A percentile compares a stretch with the other conserved stretches of the same genome.
Evolutionary conservation across 2,329 filamentous ascomycete species (phyloP).

Genomic region (Clonostachys rhizophaga): DNA sequence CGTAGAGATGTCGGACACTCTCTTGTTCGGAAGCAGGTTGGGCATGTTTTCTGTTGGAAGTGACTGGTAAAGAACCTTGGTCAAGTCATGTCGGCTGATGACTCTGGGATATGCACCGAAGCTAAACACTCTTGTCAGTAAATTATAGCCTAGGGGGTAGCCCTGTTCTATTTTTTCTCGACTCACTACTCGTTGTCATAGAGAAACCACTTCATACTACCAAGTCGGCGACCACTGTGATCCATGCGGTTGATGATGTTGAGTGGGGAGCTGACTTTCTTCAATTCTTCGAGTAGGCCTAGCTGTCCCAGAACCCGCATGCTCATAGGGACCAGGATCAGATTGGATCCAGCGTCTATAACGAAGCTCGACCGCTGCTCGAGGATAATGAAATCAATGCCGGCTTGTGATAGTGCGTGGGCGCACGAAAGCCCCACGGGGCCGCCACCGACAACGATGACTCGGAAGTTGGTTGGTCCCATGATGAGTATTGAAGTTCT

Average conservation of each 20-base stretch:
- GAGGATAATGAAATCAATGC: slow-evolving; percentile 30
- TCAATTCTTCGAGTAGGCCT: slow-evolving; percentile 14
- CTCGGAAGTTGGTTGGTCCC: too few species aligned
- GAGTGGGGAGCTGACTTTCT: slow-evolving; percentile 11
- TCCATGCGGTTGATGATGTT: slow-evolving; percentile 12
- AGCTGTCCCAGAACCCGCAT: slow-evolving; percentile 23
- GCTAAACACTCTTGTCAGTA: not conserved
- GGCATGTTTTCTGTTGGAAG: not conserved
- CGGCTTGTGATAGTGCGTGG: slow-evolving; percentile 13
- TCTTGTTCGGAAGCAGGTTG: not conserved
- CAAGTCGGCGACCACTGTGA: slow-evolving; percentile 14
- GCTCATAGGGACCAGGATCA: slow-evolving; percentile 19
- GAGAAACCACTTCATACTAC: slow-evolving; percentile 12
- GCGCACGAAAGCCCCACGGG: slow-evolving; percentile 16
- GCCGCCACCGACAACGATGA: slow-evolving; percentile 18
- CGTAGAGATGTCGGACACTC: not conserved
- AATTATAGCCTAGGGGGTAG: too few species aligned
- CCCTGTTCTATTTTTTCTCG: too few species aligned
- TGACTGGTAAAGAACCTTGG: slow-evolving; percentile 1
- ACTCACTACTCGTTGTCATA: slow-evolving; percentile 14
- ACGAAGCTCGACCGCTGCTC: slow-evolving; percentile 19
- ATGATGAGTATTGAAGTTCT: too few species aligned
- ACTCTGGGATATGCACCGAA: not conserved
- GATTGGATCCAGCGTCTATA: slow-evolving; percentile 18
- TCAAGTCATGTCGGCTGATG: slow-evolving; percentile 2